phyloP scores from a whole-genome alignment of 2,329 filamentous ascomycete species.

The Verticillium nubilum region DNA sequence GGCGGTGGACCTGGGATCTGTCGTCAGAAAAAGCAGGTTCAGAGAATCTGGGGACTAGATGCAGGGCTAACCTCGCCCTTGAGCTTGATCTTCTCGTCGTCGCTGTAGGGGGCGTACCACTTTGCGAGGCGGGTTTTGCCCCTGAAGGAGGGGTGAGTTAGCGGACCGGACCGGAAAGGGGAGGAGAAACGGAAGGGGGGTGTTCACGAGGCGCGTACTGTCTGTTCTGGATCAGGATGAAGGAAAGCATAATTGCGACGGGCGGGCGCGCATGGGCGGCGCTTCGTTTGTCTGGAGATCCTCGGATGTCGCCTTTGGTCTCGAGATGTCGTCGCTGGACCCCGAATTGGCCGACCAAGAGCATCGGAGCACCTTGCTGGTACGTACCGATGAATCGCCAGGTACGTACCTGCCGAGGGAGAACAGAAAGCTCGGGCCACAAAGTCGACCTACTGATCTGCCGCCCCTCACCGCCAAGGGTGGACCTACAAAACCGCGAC shows the following conservation, averaged over 20 bases:
- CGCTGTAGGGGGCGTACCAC: slow-evolving; percentile 97
- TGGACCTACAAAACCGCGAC: slow-evolving; percentile 9
- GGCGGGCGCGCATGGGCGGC: slow-evolving; percentile 5
- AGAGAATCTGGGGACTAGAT: not conserved
- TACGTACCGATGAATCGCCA: no score
- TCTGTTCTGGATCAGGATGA: slow-evolving; percentile 79
- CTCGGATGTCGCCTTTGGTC: not conserved
- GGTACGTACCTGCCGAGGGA: not conserved
- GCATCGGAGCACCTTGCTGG: not conserved
- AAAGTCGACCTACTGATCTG: slow-evolving; percentile 2
- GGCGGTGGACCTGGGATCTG: slow-evolving; percentile 74
- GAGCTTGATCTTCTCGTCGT: slow-evolving; percentile 98
- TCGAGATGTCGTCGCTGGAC: not conserved
- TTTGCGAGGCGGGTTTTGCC: slow-evolving; percentile 98
- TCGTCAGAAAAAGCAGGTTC: not conserved
- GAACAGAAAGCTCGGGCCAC: not conserved
- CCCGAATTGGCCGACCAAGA: not conserved
- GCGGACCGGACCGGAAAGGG: not conserved
- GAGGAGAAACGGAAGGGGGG: not conserved
- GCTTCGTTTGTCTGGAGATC: not conserved
- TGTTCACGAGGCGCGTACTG: slow-evolving; percentile 45
- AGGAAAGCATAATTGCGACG: slow-evolving; percentile 55
- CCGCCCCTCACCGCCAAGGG: not conserved
- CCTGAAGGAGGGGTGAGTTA: slow-evolving; percentile 40
- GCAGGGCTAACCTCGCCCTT: slow-evolving; percentile 75